These are phyloP conservation scores for Agrocybe praecox DNA, from an alignment of 768 basidiomycete genomes.

Conservation along the genomic window DNA sequence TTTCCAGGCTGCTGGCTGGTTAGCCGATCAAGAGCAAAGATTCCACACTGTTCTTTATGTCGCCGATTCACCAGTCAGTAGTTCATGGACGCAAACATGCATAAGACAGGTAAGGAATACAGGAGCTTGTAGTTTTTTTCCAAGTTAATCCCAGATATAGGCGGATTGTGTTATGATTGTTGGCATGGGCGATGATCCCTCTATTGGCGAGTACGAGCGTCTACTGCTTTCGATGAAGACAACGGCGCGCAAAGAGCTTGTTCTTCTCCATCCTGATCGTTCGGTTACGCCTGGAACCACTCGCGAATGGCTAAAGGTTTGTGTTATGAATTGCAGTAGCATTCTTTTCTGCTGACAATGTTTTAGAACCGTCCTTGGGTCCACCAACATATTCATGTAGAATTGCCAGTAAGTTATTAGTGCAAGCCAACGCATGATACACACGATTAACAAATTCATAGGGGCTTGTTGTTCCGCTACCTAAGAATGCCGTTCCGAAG, in stretches of 20 bases:
- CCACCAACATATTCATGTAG: slow-evolving; percentile 94
- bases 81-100: slow-evolving; percentile 98
- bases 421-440: not conserved
- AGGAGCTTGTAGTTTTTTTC: not conserved
- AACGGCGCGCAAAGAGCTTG: slow-evolving; percentile 96
- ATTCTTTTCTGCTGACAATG: slow-evolving; percentile 5
- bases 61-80: slow-evolving; percentile 92
- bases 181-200: slow-evolving; percentile 91
- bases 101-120: slow-evolving; percentile 76
- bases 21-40: slow-evolving; percentile 94
- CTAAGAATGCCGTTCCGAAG: slow-evolving; percentile 63
- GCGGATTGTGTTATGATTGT: slow-evolving; percentile 95
- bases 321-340: slow-evolving; percentile 8
- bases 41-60: slow-evolving; percentile 95
- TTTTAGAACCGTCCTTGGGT: slow-evolving; percentile 91
- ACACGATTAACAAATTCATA: slow-evolving; percentile 26
- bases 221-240: slow-evolving; percentile 94
- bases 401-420: slow-evolving; percentile 61
- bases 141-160: slow-evolving; percentile 32
- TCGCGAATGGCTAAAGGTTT: slow-evolving; percentile 92
- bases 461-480: slow-evolving; percentile 70
- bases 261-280: slow-evolving; percentile 91
- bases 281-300: slow-evolving; percentile 90
- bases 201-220: slow-evolving; percentile 92
- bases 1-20: slow-evolving; percentile 65